phyloP scores from a whole-genome alignment of 83 land plant species.

The Picea abies region DNA sequence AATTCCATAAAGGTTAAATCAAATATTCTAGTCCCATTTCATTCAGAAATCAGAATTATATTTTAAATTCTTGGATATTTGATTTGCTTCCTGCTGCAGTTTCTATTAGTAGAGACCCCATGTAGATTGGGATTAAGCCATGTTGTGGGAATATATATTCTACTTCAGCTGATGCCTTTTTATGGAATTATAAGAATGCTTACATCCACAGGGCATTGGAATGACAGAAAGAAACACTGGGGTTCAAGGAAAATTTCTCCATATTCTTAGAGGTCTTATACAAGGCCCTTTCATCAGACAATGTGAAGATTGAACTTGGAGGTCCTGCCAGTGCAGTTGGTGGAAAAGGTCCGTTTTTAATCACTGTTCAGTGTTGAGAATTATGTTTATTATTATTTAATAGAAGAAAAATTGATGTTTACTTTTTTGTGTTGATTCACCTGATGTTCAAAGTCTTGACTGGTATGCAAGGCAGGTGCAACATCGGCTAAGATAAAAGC shows the following conservation, averaged over 20 bases:
- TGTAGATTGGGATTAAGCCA: neutral
- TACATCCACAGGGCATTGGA: constrained; percentile 3
- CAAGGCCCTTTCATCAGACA: constrained; percentile 24
- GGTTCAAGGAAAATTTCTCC: constrained; percentile 14
- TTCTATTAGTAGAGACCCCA: neutral
- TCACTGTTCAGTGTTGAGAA: neutral
- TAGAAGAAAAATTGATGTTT: neutral
- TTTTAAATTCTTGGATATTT: constrained; percentile 5
- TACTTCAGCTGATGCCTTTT: neutral
- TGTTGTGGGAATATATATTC: neutral
- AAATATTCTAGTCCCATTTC: neutral
- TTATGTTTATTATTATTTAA: neutral
- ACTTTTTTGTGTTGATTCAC: neutral
- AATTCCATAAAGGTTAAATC: too few relatives aligned
- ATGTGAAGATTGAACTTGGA: constrained; percentile 26
- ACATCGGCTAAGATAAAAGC: constrained; percentile 22
- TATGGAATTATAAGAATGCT: neutral
- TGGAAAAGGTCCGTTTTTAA: constrained; percentile 21
- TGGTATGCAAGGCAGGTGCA: constrained; percentile 21
- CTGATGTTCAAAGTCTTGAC: neutral
- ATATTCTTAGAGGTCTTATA: constrained; percentile 24
- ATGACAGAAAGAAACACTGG: constrained; percentile 25
- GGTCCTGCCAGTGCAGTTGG: constrained; percentile 38
- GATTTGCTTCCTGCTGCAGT: neutral
- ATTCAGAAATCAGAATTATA: neutral